These are phyloP conservation scores for Monosporascus sp. DNA, from an alignment of 2,329 filamentous ascomycete genomes.

Conservation along the genomic window DNA sequence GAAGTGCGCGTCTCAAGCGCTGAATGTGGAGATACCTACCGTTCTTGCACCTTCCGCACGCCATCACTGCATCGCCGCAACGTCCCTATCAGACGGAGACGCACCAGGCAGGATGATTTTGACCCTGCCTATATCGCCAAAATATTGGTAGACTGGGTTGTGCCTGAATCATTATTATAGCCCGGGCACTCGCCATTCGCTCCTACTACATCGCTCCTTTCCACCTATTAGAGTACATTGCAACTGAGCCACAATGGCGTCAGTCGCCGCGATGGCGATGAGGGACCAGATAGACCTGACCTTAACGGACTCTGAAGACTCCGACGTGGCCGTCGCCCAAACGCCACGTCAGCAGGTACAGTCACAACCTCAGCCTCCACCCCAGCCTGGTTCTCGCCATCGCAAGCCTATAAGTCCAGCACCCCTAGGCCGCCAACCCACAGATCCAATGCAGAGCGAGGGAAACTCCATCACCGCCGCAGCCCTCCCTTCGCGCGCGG, in stretches of 20 bases:
- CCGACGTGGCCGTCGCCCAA: constrained; percentile 4
- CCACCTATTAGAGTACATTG: too few species aligned
- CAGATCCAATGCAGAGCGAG: constrained; percentile 7
- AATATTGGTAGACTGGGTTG: background rate
- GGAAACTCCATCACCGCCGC: constrained; percentile 10
- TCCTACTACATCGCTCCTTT: too few species aligned
- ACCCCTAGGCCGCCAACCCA: constrained; percentile 8
- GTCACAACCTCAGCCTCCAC: constrained; percentile 6
- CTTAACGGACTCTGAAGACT: constrained; percentile 24
- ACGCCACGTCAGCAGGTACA: constrained; percentile 8
- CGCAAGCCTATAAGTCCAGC: constrained; percentile 16
- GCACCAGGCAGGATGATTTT: background rate
- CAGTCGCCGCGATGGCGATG: constrained; percentile 11
- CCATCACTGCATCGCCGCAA: background rate
- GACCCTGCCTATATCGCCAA: background rate
- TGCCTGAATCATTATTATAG: too few species aligned
- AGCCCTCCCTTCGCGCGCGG: constrained; percentile 13
- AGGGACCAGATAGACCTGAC: constrained; percentile 14
- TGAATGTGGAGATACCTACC: background rate
- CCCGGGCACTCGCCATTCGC: too few species aligned
- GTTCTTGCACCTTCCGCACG: background rate
- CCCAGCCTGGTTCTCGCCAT: constrained; percentile 14
- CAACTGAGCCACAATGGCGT: background rate
- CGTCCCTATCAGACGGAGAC: too few species aligned
- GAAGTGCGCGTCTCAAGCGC: background rate